Percentiles rank a stretch among this genome's conserved stretches.
These are phyloP conservation scores for Apiospora arundinis DNA, from an alignment of 2,329 filamentous ascomycete genomes.

Conservation along the genomic window DNA sequence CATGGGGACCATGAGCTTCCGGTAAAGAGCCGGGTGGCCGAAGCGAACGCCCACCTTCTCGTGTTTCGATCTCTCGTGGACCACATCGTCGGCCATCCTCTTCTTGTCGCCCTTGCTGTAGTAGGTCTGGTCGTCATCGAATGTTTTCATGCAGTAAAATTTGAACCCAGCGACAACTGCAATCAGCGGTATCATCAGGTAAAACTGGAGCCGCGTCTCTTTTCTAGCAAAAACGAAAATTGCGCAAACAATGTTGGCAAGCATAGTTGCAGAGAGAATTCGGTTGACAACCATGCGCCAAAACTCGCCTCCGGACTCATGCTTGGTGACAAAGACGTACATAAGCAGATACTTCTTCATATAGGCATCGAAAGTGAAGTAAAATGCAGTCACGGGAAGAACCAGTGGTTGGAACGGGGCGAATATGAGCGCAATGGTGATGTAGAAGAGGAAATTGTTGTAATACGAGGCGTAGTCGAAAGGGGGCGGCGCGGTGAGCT, in stretches of 20 bases:
- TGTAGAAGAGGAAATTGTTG: constrained; percentile 96
- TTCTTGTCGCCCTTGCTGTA: constrained; percentile 61
- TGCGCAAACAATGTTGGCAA: constrained; percentile 81
- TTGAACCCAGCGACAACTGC: constrained; percentile 86
- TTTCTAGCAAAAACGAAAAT: constrained; percentile 74
- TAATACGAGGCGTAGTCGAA: constrained; percentile 98
- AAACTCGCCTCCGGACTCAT: constrained; percentile 89
- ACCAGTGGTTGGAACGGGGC: constrained; percentile 86
- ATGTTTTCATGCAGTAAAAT: constrained; percentile 76
- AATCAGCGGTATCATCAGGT: constrained; percentile 78
- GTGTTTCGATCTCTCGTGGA: constrained; percentile 56
- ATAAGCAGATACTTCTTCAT: constrained; percentile 95
- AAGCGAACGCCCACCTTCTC: constrained; percentile 79
- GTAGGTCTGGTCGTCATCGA: constrained; percentile 82
- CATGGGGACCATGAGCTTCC: constrained; percentile 92
- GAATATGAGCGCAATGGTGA: constrained; percentile 89
- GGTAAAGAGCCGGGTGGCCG: constrained; percentile 88
- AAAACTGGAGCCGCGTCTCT: constrained; percentile 70
- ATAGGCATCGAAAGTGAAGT: constrained; percentile 86
- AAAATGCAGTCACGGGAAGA: constrained; percentile 83
- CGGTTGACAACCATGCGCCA: constrained; percentile 96
- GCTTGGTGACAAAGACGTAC: constrained; percentile 97
- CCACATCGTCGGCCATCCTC: constrained; percentile 50
- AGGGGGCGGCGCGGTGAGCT: constrained; percentile 86
- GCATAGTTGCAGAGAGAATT: constrained; percentile 78